These are phyloP conservation scores for Huntiella bhutanensis DNA, from an alignment of 2,329 filamentous ascomycete genomes.

Conservation along the genomic window DNA sequence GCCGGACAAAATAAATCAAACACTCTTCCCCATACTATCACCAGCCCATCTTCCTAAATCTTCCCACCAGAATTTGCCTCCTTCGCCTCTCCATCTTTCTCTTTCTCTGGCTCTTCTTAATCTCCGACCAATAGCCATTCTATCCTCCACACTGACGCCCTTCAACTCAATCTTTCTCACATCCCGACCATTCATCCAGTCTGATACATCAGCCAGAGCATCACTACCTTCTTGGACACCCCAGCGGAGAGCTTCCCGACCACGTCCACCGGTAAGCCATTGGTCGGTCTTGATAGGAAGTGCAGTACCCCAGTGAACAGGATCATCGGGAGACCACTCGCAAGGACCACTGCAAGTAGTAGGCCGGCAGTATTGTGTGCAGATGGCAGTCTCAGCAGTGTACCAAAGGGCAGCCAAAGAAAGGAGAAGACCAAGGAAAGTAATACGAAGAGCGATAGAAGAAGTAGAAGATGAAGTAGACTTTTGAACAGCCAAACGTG, in stretches of 20 bases:
- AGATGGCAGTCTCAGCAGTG: conserved; percentile 33
- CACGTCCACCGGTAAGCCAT: conserved; percentile 35
- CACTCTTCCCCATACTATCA: background rate
- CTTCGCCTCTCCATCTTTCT: background rate
- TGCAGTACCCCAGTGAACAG: conserved; percentile 36
- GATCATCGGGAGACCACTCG: conserved; percentile 38
- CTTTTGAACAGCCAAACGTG: background rate
- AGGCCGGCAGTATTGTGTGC: conserved; percentile 33
- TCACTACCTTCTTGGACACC: conserved; percentile 28
- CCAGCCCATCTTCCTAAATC: background rate
- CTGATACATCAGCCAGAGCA: conserved; percentile 27
- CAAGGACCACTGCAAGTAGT: conserved; percentile 31
- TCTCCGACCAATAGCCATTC: conserved; percentile 30
- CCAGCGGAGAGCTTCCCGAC: conserved; percentile 22
- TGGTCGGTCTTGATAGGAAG: conserved; percentile 44
- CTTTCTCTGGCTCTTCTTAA: conserved; percentile 26
- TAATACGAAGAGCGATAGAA: conserved; percentile 23
- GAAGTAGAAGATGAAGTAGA: conserved; percentile 3
- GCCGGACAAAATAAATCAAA: background rate
- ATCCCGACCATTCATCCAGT: conserved; percentile 25
- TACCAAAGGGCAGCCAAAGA: conserved; percentile 32
- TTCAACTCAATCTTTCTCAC: conserved; percentile 21
- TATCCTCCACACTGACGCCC: conserved; percentile 21
- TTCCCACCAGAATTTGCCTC: background rate
- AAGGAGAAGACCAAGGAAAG: conserved; percentile 27